Conservation (phyloP, 108 stramenopile species). For the Schizochytrium sp. region DNA sequence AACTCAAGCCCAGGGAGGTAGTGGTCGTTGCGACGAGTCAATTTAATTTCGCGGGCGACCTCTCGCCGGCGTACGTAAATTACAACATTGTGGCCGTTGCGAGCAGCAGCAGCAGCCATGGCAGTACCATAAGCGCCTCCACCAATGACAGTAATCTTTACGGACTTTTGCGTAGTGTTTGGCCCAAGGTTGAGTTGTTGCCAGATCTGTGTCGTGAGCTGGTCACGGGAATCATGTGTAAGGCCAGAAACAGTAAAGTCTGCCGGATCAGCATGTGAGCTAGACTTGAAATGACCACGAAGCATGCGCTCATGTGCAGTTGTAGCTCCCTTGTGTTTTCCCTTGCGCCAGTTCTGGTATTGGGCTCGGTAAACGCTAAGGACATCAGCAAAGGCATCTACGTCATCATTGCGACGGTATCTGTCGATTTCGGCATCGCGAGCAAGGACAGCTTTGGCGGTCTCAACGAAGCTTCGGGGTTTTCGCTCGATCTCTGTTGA, state of each 20-base stretch:
- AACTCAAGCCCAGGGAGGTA: conserved; percentile 81
- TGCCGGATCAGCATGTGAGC: not conserved
- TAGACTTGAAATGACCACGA: not conserved
- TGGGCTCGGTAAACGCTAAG: conserved; percentile 46
- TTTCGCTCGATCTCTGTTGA: not conserved
- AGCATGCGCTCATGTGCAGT: conserved; percentile 57
- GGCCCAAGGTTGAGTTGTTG: conserved; percentile 27
- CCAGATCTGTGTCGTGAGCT: not conserved
- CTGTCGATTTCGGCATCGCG: not conserved
- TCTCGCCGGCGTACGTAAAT: conserved; percentile 77
- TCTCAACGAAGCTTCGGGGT: not conserved
- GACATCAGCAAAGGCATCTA: conserved; percentile 46
- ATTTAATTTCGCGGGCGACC: conserved; percentile 73
- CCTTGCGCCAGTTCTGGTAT: conserved; percentile 57
- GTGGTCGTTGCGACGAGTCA: conserved; percentile 78
- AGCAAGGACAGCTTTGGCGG: conserved; percentile 30
- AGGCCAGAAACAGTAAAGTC: not conserved
- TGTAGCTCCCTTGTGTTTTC: conserved; percentile 33
- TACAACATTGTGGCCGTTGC: conserved; percentile 79
- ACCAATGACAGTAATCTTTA: conserved; percentile 65
- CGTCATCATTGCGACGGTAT: conserved; percentile 40
- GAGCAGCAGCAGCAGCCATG: conserved; percentile 82
- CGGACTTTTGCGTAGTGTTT: not conserved
- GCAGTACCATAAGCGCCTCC: conserved; percentile 82
- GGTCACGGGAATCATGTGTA: not conserved